Conservation (phyloP, 805 yeast species). For the Yamadazyma laniorum region DNA sequence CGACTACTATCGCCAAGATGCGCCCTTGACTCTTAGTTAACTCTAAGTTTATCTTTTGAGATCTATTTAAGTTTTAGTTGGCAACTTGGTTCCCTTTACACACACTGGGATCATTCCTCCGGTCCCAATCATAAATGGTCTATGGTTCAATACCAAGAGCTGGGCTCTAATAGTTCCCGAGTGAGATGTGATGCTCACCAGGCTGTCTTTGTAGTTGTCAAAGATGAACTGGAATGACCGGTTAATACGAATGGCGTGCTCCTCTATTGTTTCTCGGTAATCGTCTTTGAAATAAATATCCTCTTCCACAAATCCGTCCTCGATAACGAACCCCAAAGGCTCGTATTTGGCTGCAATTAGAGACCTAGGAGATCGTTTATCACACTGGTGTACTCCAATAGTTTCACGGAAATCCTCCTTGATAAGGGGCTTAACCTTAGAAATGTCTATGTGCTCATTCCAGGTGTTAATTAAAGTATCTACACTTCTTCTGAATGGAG, state of each 20-base stretch:
- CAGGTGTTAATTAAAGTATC: constrained; percentile 51
- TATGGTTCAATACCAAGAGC: constrained; percentile 46
- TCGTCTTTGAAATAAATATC: constrained; percentile 42
- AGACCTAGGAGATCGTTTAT: constrained; percentile 39
- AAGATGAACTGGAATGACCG: constrained; percentile 37
- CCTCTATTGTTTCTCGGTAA: constrained; percentile 40
- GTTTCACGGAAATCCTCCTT: constrained; percentile 49
- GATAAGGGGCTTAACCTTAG: constrained; percentile 32
- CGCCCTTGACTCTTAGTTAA: too few relatives aligned
- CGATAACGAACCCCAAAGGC: constrained; percentile 36
- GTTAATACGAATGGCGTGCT: constrained; percentile 38
- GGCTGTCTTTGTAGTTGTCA: constrained; percentile 21
- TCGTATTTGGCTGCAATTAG: constrained; percentile 42
- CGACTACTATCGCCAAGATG: too few relatives aligned
- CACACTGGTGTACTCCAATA: constrained; percentile 51
- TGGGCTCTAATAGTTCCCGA: constrained; percentile 51
- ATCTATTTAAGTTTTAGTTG: too few relatives aligned
- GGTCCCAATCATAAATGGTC: constrained; percentile 48
- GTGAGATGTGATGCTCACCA: constrained; percentile 48
- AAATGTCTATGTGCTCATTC: constrained; percentile 30
- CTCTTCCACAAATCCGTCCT: constrained; percentile 45
- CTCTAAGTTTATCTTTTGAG: too few relatives aligned
- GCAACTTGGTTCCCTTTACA: constrained; percentile 41
- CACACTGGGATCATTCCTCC: constrained; percentile 59
- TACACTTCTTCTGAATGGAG: constrained; percentile 52